Evolutionary conservation across 257 asterid species (phyloP), one percentile per base, ranked within the genome.

Genomic region (Solanum peruvianum): DNA sequence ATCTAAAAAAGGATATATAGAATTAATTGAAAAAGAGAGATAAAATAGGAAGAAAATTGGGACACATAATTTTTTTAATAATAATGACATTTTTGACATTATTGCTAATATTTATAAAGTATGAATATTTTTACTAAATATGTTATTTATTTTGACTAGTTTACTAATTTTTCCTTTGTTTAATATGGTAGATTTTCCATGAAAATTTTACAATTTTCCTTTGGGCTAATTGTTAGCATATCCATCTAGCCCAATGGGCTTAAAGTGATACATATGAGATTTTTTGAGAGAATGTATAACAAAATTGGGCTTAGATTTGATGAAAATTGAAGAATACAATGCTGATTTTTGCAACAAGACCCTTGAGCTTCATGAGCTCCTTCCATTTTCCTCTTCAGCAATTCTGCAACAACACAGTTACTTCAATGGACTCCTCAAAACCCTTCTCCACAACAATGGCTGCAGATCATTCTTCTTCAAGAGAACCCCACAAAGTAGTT

Each of bases 401-500:
- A 45, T 41, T 83, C 89, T 88, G 87, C 75, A 86, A 47, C 69
- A 81, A 87, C 77, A 86, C 62, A 77, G 84, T 67, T 58, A 72
- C 83, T 70, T 87, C 4, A 78, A 87, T 90, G 93, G 93, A 84
- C 21, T 76, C 83, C 23, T 42, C 92, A 27, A 85, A 84, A 62
- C 88, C 91, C 88, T 88, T 89, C 25, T 81, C 93, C 49, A 16
- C 31, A 11, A 16, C 31, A 11, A 33, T 70, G 13, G 45, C 85
- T 47, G n/a, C 67, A 29, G 35, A 29, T 16, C 18, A 9, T 47
- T 80, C 85, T 76, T 29, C 88, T 31, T 76, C 85, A 27, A 72
- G 35, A 35, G 92, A 88, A 84, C 31, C 90, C 23, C 75, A 44
- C 25, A 47, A 73, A 41, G 64, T 86, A n/a, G 56, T 86, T 21